Evolutionary conservation across 2,329 filamentous ascomycete genomes (phyloP), one percentile per base, ranked within the genome.

Genomic region (Diplocarpon rosae): DNA sequence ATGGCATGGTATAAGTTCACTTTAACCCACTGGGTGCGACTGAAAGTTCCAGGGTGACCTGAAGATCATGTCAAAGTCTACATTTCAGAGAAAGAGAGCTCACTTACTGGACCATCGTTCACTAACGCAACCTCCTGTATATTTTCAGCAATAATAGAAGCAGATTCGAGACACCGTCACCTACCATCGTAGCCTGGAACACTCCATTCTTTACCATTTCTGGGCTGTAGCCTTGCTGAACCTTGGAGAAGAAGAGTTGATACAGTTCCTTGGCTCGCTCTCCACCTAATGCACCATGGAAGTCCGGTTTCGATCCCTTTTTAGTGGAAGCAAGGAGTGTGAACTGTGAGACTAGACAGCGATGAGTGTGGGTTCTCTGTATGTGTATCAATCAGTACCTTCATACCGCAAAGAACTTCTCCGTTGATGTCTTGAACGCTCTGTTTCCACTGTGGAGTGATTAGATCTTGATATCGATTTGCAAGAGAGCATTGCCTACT

Each of bases 301-400:
- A 98, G 62, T 93, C 85, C 29, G 92, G 93, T 64, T 94, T 96
- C 61, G 80, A 89, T 51, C 90, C 90, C 65, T 96, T 96, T 61
- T 89, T 94, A n/a, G 89, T 89, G 37, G 82, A 84, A 37, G 88
- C 93, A 39, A 94, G 74, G 9, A 98, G 75, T 2, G 92, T 98
- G 62, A 98, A 98, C 66, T 98, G 92, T 12, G 92, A 96, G 37
- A 98, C 90, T 93, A 60, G 15, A 40, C 8, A 20, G 8, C 17
- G 11, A 51, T 48, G 37, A 36, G 33, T 28, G 37, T 37, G 34
- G 33, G 10, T 8, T 12, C 32, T 37, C 13, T 34, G 12, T 1
- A 11, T 37, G 11, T 34, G 12, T 1, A 11, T 24, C 3, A 24
- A 24, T 24, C 20, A 13, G 9, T 20, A 4, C 16, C 12, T 15